Evolutionary conservation across 2,329 filamentous ascomycete species (phyloP), one percentile per base, ranked within the genome.

Genomic region (Zasmidium angulare): DNA sequence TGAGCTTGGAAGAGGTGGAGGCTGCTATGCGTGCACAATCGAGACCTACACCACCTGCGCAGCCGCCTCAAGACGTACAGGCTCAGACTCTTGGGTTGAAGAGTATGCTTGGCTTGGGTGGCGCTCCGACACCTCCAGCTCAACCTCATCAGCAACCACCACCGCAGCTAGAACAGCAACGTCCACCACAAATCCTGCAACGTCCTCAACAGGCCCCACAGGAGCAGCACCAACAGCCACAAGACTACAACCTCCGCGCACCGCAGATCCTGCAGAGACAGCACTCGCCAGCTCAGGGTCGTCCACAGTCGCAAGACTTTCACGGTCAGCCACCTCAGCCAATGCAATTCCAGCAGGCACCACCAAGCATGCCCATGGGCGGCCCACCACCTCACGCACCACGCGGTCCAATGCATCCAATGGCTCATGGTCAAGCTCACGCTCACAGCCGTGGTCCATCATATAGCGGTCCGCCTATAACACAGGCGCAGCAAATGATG

Each of bases 1-100:
- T 99, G 89, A 98, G 91, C 69, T 76, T 99, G 70, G 95, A 98
- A 74, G 95, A 99, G 78, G 93, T 99, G 20, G 95, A 99, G 78
- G 93, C 93, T 55, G 88, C 91, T 64, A 93, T 99, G 88, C 86
- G 90, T 61, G 82, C 84, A 31, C 88, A 93, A 66, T 78, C 85
- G 29, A 83, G 84, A 23, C 65, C 70, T 9, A 60, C 66, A 12
- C 66, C 68, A 26, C 53, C 53, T 56, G 60, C 59, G 23, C 61
- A 63, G 49, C 59, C 58, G 23, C 52, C 59, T 47, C 67, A 59
- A 31, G 62, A 65, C 14, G 61, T 63, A 19, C 63, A 68, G 19
- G 65, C 67, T 11, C 71, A 73, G 58, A 71, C 69, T 24, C 66
- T 69, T 52, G 71, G 71, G n/a, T 59, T 72, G 64, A 66, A 71